Evolutionary conservation across 1,139 yeast genomes (phyloP), one percentile per base, ranked within the genome.

Genomic region (Blastobotrys raffinosifermentans): DNA sequence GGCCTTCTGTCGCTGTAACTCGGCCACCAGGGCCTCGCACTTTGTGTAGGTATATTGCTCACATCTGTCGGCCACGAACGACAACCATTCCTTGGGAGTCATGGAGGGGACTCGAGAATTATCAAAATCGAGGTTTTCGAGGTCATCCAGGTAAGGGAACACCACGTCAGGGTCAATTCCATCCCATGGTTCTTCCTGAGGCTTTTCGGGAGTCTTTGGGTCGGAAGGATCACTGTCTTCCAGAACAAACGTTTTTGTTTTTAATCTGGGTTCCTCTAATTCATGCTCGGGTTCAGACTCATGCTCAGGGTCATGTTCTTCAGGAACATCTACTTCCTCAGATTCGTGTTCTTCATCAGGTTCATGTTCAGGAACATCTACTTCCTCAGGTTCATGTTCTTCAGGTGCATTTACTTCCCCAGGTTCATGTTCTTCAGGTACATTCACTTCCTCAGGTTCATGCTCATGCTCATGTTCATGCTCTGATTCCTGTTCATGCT

Each of bases 401-500:
- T n/a, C n/a, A n/a, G n/a, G n/a, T n/a, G n/a, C n/a, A n/a, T n/a
- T n/a, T n/a, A n/a, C n/a, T n/a, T n/a, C n/a, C n/a, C n/a, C n/a
- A n/a, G n/a, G n/a, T n/a, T n/a, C n/a, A n/a, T n/a, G n/a, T n/a
- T n/a, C 26, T 4, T 22, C n/a, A n/a, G n/a, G n/a, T n/a, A n/a
- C n/a, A n/a, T n/a, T n/a, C 14, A 19, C 22, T 6, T 31, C 14
- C n/a, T 25, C 21, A 14, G 26, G 23, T 10, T 26, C 14, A 19
- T 15, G 23, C 15, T 19, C 26, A 3, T 22, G 10, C 13, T 14
- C 29, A 19, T 37, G 21, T 13, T 32, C 29, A 7, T 13, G 15
- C 23, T 31, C 43, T 4, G n/a, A 32, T n/a, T 35, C 42, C 15
- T 20, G 25, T 5, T 34, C 44, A 27, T 23, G 39, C 19, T 14